A percentile compares a stretch with the other conserved stretches of the same genome.
These are phyloP conservation scores for Pythium apleroticum DNA, from an alignment of 352 stramenopile genomes.

Conservation along the genomic window DNA sequence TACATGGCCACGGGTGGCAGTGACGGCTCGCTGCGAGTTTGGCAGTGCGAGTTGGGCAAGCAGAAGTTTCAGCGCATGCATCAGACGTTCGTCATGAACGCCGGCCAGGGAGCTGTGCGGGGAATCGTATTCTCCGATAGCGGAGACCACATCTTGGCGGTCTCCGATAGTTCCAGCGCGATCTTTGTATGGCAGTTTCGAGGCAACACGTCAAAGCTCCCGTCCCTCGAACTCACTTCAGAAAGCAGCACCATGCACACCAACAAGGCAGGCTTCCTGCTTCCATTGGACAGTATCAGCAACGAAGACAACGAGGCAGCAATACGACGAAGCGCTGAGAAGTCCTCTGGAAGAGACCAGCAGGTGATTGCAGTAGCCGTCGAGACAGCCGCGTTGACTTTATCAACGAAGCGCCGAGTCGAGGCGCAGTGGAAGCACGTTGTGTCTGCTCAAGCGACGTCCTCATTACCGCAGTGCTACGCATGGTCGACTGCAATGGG, in stretches of 20 bases:
- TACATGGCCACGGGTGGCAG: slow-evolving; percentile 61
- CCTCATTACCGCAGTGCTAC: not conserved
- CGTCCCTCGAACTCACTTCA: slow-evolving; percentile 3
- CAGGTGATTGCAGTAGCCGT: not conserved
- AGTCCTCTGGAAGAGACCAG: not conserved
- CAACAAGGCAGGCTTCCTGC: not conserved
- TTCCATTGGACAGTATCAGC: slow-evolving; percentile 8
- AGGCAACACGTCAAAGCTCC: slow-evolving; percentile 33
- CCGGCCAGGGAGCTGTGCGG: slow-evolving; percentile 38
- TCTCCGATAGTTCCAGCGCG: slow-evolving; percentile 39
- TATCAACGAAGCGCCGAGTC: slow-evolving; percentile 5
- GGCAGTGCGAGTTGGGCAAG: slow-evolving; percentile 55
- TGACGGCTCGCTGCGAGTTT: slow-evolving; percentile 61
- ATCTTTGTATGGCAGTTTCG: slow-evolving; percentile 66
- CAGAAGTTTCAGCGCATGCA: slow-evolving; percentile 49
- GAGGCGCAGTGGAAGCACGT: slow-evolving; percentile 15
- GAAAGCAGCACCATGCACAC: not conserved
- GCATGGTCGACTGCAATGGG: slow-evolving; percentile 14
- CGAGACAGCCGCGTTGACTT: not conserved
- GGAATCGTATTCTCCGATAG: slow-evolving; percentile 43
- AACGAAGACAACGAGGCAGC: slow-evolving; percentile 6
- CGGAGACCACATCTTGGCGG: slow-evolving; percentile 40
- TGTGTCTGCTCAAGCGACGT: not conserved
- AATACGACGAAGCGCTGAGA: not conserved
- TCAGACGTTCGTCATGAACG: slow-evolving; percentile 51